Evolutionary conservation across 345 rosid species (phyloP).

Genomic region (Salix koriyanagi): DNA sequence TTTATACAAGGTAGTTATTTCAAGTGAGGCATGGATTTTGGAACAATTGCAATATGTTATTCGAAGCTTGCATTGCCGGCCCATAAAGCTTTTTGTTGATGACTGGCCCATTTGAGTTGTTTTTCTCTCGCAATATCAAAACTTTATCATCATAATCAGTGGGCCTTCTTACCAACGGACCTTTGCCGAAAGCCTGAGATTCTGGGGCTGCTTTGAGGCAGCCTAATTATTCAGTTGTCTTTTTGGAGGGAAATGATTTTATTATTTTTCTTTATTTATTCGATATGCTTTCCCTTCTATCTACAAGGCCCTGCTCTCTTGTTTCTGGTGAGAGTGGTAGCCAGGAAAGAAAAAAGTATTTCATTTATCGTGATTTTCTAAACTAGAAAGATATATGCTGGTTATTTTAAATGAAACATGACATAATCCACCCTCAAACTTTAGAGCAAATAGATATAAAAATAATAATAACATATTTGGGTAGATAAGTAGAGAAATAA

Average conservation of each 20-base stretch:
- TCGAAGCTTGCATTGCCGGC: not conserved
- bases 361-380: too few relatives aligned
- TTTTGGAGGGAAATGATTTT: not conserved
- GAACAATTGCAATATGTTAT: too few relatives aligned
- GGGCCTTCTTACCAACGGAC: not conserved
- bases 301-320: not conserved
- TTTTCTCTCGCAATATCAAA: not conserved
- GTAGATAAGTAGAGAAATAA: too few relatives aligned
- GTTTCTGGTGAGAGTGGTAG: too few relatives aligned
- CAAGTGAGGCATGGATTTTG: too few relatives aligned
- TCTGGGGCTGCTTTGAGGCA: not conserved
- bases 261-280: not conserved
- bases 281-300: not conserved
- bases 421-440: too few relatives aligned
- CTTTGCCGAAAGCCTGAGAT: not conserved
- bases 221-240: not conserved
- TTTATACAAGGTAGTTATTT: too few relatives aligned
- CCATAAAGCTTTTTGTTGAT: not conserved
- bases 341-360: too few relatives aligned
- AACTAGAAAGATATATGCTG: too few relatives aligned
- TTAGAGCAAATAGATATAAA: too few relatives aligned
- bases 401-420: too few relatives aligned
- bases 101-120: not conserved
- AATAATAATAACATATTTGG: too few relatives aligned
- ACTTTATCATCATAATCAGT: not conserved